These are phyloP conservation scores for Kalaharituber pfeilii DNA, from an alignment of 2,329 filamentous ascomycete genomes.

Conservation along the genomic window DNA sequence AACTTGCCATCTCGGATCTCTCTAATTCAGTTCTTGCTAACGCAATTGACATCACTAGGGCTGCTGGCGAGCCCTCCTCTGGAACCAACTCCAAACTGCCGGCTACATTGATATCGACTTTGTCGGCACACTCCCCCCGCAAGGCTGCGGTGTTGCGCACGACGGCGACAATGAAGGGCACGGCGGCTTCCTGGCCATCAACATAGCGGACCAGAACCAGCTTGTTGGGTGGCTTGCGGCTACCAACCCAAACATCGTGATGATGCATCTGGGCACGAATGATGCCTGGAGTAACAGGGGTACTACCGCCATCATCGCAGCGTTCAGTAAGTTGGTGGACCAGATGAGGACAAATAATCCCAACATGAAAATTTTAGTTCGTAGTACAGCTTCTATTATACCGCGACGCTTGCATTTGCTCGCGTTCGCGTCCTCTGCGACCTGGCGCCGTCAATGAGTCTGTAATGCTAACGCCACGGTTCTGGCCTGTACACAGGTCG, in stretches of 20 bases:
- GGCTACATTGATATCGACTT: conserved; percentile 26
- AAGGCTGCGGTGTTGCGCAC: conserved; percentile 27
- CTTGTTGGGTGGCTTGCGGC: conserved; percentile 28
- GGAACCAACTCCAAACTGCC: conserved; percentile 24
- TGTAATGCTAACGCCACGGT: too few relatives aligned
- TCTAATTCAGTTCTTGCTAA: background rate
- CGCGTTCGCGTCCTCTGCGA: too few relatives aligned
- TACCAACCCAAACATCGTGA: conserved; percentile 30
- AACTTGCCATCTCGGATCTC: background rate
- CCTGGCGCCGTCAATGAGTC: too few relatives aligned
- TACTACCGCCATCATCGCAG: conserved; percentile 25
- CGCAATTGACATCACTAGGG: conserved; percentile 10
- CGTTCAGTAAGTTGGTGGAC: conserved; percentile 28
- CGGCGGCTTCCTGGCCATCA: conserved; percentile 28
- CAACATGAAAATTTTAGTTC: conserved; percentile 28
- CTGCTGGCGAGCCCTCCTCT: conserved; percentile 27
- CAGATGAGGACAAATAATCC: conserved; percentile 31
- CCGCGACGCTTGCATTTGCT: too few relatives aligned
- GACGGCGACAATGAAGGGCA: conserved; percentile 33
- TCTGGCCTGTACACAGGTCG: too few relatives aligned
- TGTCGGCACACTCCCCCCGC: conserved; percentile 25
- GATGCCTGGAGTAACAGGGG: conserved; percentile 28
- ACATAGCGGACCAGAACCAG: conserved; percentile 27
- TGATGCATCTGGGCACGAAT: conserved; percentile 33
- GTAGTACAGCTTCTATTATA: too few relatives aligned